Percentiles rank a stretch among this genome's conserved stretches.
phyloP scores from a whole-genome alignment of 2,329 filamentous ascomycete species.

The Stagonosporopsis vannaccii region DNA sequence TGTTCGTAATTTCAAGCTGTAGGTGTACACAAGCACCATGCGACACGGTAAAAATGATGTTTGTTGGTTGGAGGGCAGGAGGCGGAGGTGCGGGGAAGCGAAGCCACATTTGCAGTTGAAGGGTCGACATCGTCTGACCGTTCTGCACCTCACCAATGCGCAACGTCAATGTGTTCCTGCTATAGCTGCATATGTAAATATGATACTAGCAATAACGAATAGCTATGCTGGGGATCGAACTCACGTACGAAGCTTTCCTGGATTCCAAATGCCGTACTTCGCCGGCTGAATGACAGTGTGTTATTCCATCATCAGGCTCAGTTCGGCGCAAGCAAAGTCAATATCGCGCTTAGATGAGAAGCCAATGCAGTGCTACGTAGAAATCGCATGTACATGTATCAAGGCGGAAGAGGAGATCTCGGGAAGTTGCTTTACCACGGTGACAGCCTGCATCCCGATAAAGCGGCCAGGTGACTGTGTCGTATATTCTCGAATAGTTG shows the following conservation, averaged over 20 bases:
- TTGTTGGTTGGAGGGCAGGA: background rate
- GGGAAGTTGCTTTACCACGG: too few species aligned
- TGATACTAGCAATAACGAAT: too few species aligned
- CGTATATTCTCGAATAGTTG: too few species aligned
- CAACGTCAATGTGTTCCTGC: background rate
- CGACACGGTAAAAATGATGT: background rate
- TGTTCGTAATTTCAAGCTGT: background rate
- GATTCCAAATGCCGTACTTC: too few species aligned
- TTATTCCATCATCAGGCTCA: constrained; percentile 12
- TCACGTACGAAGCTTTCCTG: too few species aligned
- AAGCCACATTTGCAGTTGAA: background rate
- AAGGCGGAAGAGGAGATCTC: constrained; percentile 16
- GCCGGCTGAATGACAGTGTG: background rate
- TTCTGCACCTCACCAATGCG: background rate
- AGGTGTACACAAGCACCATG: background rate
- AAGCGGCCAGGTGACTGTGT: too few species aligned
- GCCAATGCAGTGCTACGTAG: constrained; percentile 23
- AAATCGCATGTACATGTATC: constrained; percentile 20
- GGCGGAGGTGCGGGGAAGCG: constrained; percentile 5
- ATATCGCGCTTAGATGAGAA: constrained; percentile 8
- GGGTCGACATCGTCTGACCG: background rate
- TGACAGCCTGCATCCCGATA: too few species aligned
- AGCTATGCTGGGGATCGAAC: too few species aligned
- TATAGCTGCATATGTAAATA: background rate
- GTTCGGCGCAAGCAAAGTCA: constrained; percentile 18